A percentile compares a stretch with the other conserved stretches of the same genome.
phyloP scores from a whole-genome alignment of 2,329 filamentous ascomycete species.

The Penicillium olsonii region DNA sequence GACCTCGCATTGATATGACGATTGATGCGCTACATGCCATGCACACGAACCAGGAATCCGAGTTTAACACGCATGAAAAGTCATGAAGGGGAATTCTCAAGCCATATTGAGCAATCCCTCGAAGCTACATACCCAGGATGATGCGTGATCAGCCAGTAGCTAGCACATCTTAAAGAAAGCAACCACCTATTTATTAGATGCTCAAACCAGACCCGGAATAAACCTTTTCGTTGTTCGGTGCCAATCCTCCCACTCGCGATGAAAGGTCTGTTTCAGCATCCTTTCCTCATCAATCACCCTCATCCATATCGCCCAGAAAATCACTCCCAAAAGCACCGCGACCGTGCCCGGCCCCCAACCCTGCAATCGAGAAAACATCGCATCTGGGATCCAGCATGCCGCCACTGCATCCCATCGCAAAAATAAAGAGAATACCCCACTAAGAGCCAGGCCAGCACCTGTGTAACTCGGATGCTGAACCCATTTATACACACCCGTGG shows the following conservation, averaged over 20 bases:
- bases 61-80: conserved; percentile 9
- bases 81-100: background rate
- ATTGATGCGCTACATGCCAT: conserved; percentile 16
- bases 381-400: conserved; percentile 39
- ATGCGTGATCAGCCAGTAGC: background rate
- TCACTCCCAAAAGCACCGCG: background rate
- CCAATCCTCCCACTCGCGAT: conserved; percentile 52
- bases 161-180: too few species aligned
- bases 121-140: background rate
- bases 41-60: conserved; percentile 3
- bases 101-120: background rate
- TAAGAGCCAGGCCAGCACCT: conserved; percentile 40
- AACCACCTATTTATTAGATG: too few species aligned
- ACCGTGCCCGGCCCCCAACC: conserved; percentile 15
- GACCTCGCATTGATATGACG: conserved; percentile 48
- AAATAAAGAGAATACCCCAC: conserved; percentile 29
- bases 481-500: conserved; percentile 51
- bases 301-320: conserved; percentile 21
- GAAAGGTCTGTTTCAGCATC: conserved; percentile 53
- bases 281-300: conserved; percentile 53
- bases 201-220: conserved; percentile 47
- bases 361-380: conserved; percentile 3
- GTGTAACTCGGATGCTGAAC: conserved; percentile 58
- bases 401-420: conserved; percentile 41
- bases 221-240: conserved; percentile 52